phyloP scores from a whole-genome alignment of 208 protist genomes.

The Naegleria lovaniensis region DNA sequence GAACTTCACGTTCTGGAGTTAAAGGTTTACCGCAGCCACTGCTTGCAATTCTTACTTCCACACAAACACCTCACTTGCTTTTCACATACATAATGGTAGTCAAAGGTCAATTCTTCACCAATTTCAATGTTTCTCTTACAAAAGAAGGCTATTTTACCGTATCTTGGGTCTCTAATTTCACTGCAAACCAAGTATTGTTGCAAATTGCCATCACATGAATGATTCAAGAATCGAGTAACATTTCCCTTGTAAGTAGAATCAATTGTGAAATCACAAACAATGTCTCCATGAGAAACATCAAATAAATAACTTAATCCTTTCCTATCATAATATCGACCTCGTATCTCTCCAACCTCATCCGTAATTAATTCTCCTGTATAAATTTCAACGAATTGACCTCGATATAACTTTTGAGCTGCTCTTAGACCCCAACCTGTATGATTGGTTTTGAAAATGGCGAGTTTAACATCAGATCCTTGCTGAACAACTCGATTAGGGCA shows the following conservation, averaged over 20 bases:
- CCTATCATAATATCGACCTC: neutral
- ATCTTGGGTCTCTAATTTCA: neutral
- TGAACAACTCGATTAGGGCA: neutral
- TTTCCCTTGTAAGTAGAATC: neutral
- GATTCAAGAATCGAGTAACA: neutral
- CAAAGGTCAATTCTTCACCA: constrained; percentile 8
- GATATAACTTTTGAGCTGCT: neutral
- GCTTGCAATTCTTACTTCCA: neutral
- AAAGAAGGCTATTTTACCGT: neutral
- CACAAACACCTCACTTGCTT: neutral
- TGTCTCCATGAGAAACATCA: neutral
- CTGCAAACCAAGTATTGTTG: neutral
- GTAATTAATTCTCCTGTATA: constrained; percentile 2
- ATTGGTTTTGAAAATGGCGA: neutral
- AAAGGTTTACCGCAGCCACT: neutral
- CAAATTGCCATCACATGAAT: neutral
- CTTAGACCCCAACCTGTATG: constrained; percentile 14
- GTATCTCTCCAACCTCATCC: neutral
- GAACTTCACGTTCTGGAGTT: neutral
- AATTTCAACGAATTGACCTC: neutral
- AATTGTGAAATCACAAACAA: neutral
- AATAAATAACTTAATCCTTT: neutral
- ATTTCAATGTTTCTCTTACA: neutral
- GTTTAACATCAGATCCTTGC: neutral
- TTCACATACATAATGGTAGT: neutral